Evolutionary conservation across 805 yeast species (phyloP).

Genomic region (Ogataea parapolymorpha): DNA sequence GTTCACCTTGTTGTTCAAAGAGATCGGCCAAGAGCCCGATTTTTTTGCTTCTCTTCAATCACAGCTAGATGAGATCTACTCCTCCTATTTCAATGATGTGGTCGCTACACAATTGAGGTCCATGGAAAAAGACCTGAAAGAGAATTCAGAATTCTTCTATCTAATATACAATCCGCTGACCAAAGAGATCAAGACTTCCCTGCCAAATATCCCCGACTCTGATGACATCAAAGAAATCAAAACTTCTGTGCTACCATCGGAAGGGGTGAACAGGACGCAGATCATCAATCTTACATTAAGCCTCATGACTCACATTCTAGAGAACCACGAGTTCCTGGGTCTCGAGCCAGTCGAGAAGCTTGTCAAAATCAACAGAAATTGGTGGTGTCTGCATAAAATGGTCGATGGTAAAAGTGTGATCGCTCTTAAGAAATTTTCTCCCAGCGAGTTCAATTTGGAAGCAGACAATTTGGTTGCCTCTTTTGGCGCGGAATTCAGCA

Average conservation of each 20-base stretch:
- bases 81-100: constrained; percentile 25
- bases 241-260: constrained; percentile 1
- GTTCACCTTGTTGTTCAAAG: constrained; percentile 22
- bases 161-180: constrained; percentile 20
- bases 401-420: constrained; percentile 16
- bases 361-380: constrained; percentile 23
- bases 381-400: constrained; percentile 27
- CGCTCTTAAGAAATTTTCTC: constrained; percentile 19
- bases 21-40: background rate
- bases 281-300: constrained; percentile 20
- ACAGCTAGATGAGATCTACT: constrained; percentile 23
- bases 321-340: constrained; percentile 13
- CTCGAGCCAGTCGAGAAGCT: constrained; percentile 20
- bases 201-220: constrained; percentile 30
- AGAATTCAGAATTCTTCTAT: constrained; percentile 22
- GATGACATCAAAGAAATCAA: constrained; percentile 16
- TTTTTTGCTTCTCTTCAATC: constrained; percentile 14
- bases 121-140: constrained; percentile 16
- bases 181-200: constrained; percentile 23
- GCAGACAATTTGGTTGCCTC: constrained; percentile 16
- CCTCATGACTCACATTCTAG: constrained; percentile 17
- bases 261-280: constrained; percentile 13
- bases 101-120: constrained; percentile 25
- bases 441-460: constrained; percentile 17
- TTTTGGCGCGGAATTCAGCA: constrained; percentile 26